These are phyloP conservation scores for Marasmius oreades DNA, from an alignment of 1,284 basidiomycete genomes.

Conservation along the genomic window DNA sequence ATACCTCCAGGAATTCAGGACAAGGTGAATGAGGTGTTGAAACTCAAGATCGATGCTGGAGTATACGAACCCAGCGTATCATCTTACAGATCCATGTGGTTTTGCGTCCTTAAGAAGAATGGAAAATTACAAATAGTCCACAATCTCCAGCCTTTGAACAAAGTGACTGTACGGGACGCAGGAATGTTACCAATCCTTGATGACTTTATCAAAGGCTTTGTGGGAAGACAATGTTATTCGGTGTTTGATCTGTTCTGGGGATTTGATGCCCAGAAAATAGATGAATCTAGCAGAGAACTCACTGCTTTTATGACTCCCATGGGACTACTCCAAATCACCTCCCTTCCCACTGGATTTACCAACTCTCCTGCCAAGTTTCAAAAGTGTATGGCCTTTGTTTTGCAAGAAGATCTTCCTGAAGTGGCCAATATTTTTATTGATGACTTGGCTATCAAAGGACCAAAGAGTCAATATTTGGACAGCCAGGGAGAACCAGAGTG, in stretches of 20 bases:
- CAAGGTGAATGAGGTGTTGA: constrained; percentile 19
- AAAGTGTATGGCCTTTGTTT: constrained; percentile 29
- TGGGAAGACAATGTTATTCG: constrained; percentile 26
- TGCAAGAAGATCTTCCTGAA: constrained; percentile 30
- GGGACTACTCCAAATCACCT: no score
- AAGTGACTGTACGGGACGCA: no score
- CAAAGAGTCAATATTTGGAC: constrained; percentile 22
- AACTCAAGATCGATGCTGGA: constrained; percentile 21
- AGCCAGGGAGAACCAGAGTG: constrained; percentile 24
- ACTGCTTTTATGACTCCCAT: no score
- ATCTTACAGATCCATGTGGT: constrained; percentile 36
- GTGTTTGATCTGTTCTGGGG: no score
- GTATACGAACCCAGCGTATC: constrained; percentile 28
- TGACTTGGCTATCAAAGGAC: constrained; percentile 30
- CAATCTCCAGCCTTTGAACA: no score
- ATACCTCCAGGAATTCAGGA: constrained; percentile 23
- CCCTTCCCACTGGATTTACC: no score
- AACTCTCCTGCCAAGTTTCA: constrained; percentile 35
- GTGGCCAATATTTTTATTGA: constrained; percentile 28
- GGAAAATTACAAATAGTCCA: constrained; percentile 28
- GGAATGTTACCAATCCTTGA: constrained; percentile 30
- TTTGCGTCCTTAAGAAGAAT: constrained; percentile 37
- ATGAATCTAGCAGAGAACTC: no score
- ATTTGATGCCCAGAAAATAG: no score
- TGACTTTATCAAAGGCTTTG: constrained; percentile 29